Base-by-base conservation (phyloP, 192 early-diverging fungal species). In the Chytriomyces hyalinus region DNA sequence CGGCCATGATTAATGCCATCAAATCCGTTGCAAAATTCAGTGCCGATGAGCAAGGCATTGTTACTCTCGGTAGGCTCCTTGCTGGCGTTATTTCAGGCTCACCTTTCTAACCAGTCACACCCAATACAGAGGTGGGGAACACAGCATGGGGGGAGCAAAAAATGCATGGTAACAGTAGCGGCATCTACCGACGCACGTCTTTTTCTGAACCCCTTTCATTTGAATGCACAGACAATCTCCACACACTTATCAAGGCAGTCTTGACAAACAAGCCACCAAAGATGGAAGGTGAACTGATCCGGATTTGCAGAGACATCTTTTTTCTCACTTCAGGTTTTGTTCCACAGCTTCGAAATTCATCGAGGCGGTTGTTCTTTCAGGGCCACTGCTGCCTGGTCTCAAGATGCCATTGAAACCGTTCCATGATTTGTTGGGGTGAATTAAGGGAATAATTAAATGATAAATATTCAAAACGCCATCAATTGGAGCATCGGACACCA, bases 1-100 rank as follows among this genome's bases (percentile, higher is more conserved):
- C 85, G 0, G 84, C 80, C 6, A 86, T 89, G 24, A 91, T 97
- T 28, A 81, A 65, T 53, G 87, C 81, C 49, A 82, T 94, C 44
- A 88, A 88, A 65, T 90, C 90, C 45, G 83, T 92, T 17, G 89
- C 88, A 65, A 94, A 95, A 65, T 93, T 95, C 63, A 89, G 89
- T 36, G 92, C 86, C 5, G 93, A 96, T 73, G 91, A 90, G 70
- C 81, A 87, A 57, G 88, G 88, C 36, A 89, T 92, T 43, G 85
- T 97, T 68, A 92, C 93, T 64, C 80, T 88, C 47, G 84, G 88
- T 65, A 81, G 84, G 82, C 9, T 11, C 0, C 49, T 44, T 10
- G 11, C 24, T 11, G 44, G 28, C 36, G 48, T 61, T 57, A 36
- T 8, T 22, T 80, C 0, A 13, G 17, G 13, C 26, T 49, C 64